Base-by-base conservation (phyloP, 306 rosid species). In the Quercus aquifolioides region DNA sequence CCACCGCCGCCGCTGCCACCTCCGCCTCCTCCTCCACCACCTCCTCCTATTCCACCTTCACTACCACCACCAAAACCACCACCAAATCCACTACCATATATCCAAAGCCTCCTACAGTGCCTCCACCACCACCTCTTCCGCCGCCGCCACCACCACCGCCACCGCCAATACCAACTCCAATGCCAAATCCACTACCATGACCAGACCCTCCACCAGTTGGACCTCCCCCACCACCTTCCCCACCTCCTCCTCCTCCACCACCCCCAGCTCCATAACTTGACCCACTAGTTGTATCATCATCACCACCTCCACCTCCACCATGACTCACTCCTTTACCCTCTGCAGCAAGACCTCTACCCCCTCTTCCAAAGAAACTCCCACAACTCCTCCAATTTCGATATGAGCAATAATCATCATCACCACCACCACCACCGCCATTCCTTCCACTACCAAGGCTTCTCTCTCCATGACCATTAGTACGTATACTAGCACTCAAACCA, bases 341-440 rank as follows among this genome's bases (percentile, higher is more conserved):
- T 13, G 14, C 60, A 25, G 56, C 76, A 69, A 78, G 71, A 78
- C 73, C 57, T 5, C 78, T 25, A 30, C 84, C 77, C 18, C 81
- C 80, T 74, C 69, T 74, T 23, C 85, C 84, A 75, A 11, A 41
- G 80, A 79, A 84, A 82, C 86, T 87, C 35, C 91, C 88, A 46
- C 91, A 87, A 1, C 91, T 80, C 73, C 88, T 85, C 88, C 87
- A 87, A 79, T 80, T 87, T 55, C 60, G 55, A 69, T 82, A 63
- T 12, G 80, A 71, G 69, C 84, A 82, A 71, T 82, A 31, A 41
- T 84, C 75, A 30, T 69, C 76, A 51, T 26, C 15, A 5, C 77
- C 79, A 60, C 74, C 79, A 60, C 74, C 80, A 19, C 15, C 77
- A 38, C 75, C 81, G 74, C 88, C 85, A 67, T 1, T 33, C 33